A percentile compares a stretch with the other conserved stretches of the same genome.
Evolutionary conservation across 2,329 filamentous ascomycete genomes (phyloP).

Genomic region (Ophiostoma triangulosporum): DNA sequence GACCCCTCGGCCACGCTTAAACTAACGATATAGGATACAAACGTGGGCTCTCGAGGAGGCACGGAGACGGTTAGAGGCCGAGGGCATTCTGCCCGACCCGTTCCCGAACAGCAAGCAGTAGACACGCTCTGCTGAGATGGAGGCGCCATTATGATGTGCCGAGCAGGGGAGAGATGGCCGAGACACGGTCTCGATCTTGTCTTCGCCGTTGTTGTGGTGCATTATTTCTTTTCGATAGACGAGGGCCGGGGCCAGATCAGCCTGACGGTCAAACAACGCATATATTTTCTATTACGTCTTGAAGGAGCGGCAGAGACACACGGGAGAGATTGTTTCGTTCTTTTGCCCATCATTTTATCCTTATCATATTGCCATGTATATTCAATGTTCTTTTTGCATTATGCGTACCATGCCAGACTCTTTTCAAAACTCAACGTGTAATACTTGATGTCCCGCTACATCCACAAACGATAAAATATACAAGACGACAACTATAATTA

Average conservation of each 20-base stretch:
- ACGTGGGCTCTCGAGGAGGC: conserved; percentile 98
- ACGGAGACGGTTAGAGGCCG: conserved; percentile 82
- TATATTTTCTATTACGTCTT: background rate
- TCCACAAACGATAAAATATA: too few relatives aligned
- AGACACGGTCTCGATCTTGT: background rate
- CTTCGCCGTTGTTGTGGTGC: background rate
- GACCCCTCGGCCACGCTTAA: too few relatives aligned
- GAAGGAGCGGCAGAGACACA: background rate
- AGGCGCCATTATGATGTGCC: background rate
- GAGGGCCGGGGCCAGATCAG: background rate
- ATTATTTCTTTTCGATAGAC: background rate
- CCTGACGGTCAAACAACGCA: too few relatives aligned
- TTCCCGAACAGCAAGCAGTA: conserved; percentile 43
- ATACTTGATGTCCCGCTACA: too few relatives aligned
- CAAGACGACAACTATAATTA: too few relatives aligned
- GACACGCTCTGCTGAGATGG: background rate
- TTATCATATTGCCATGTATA: background rate
- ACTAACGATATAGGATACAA: conserved; percentile 61
- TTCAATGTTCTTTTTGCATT: background rate
- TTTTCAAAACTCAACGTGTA: too few relatives aligned
- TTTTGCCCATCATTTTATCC: background rate
- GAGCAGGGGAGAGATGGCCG: background rate
- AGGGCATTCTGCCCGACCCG: conserved; percentile 83
- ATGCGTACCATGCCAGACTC: background rate
- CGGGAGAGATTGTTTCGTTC: background rate